Base-by-base conservation (phyloP, 352 stramenopile species). In the Globisporangium uncinulatum region DNA sequence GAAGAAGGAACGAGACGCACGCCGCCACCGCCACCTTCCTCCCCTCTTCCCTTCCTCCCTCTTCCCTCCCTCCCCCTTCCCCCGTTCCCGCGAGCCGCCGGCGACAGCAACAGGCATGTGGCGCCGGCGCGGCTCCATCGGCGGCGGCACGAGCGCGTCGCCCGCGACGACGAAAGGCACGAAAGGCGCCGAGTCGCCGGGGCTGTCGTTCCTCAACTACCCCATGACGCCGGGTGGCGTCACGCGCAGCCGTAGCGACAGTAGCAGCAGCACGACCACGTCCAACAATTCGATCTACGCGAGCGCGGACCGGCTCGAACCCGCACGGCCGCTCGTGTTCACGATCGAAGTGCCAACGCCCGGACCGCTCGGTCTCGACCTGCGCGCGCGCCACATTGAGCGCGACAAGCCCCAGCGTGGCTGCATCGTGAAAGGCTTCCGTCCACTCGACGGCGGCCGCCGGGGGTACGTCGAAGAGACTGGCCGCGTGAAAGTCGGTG, bases 391-490 rank as follows among this genome's bases (percentile, higher is more conserved):
- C 51, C 71, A 92, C 56, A 82, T 92, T 52, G 76, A 91, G 47
- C 79, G 79, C 21, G 79, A 86, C 51, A 83, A 87, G 53, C 76
- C 79, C 6, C 83, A 92, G 58, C 79, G 79, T 13, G 83, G 83
- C 9, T 83, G 79, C 20, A 72, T 91, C 15, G 83, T 94, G 9
- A 92, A 92, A 50, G 83, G 83, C 0, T 94, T 94, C 57, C 81
- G 79, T 0, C 77, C 79, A 13, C 49, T 91, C 6, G 58, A 70
- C 13, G 72, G 68, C 14, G 80, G 76, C 10, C 65, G 67, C 37
- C 59, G 66, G 8, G 83, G 83, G 0, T 94, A 82, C 54, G 77
- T 94, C 24, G 83, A 94, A 64, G 71, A 77, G 24, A 92, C 79
- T 5, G 81, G 78, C 0, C 81, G 83, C 49, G 83, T 92, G 37